Evolutionary conservation across 2,329 filamentous ascomycete species (phyloP), one percentile per base, ranked within the genome.

Genomic region (Elsinoe australis): DNA sequence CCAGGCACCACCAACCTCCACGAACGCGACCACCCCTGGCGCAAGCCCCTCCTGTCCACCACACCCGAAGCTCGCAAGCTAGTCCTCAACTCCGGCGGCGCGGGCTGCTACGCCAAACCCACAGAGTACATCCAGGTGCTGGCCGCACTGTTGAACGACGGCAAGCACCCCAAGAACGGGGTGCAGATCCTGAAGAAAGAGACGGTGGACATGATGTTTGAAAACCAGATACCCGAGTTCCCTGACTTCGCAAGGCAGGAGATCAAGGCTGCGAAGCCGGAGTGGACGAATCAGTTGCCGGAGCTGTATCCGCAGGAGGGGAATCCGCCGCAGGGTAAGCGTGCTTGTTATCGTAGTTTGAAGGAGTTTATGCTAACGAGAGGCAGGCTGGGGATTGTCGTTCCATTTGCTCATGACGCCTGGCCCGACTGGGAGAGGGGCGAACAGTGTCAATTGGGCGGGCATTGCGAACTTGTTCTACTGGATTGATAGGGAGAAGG

Each of bases 181-280:
- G 59, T 61, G 0, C 67, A 69, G 45, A 72, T 86, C 24, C 67
- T 86, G 5, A 65, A 69, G 15, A 67, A 71, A 12, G 66, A 71
- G 22, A 83, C 79, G 0, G 74, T 86, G 0, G 70, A 80, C 9
- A 62, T 74, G 24, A 79, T 84, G 74, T 85, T 79, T 61, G 67
- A 67, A 49, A 84, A 85, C 58, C 79, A 64, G 52, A 61, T 66
- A 41, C 55, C 60, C 4, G 41, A 65, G 18, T 56, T 60, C 38
- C 62, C 63, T 1, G 54, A 65, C 45, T 66, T 64, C 48, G 64
- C 59, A 6, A 51, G 62, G 5, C 49, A 59, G 21, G 58, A 56
- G n/a, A 59, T 65, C 34, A 51, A 55, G 2, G 56, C 58, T 10
- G 56, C 63, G 4, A 66, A 65, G 50, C 52, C 59, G 12, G 62